Evolutionary conservation across 2,329 filamentous ascomycete species (phyloP).

Genomic region (Zarea fungicola): DNA sequence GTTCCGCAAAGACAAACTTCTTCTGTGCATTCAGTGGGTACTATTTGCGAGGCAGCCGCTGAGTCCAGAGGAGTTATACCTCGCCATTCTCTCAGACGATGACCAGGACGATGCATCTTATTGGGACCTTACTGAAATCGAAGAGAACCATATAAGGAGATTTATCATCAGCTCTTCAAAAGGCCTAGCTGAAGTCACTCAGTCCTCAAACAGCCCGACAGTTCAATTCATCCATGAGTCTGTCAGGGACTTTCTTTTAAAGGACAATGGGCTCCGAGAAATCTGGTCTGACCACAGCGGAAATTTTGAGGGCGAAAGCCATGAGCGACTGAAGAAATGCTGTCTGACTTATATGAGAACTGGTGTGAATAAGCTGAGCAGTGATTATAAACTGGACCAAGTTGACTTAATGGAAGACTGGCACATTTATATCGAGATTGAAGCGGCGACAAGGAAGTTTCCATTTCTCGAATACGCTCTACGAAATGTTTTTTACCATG

Average conservation of each 20-base stretch:
- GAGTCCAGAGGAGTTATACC: slow-evolving; percentile 37
- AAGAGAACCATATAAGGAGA: slow-evolving; percentile 20
- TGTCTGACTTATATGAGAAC: slow-evolving; percentile 9
- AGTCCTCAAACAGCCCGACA: slow-evolving; percentile 3
- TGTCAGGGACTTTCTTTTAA: slow-evolving; percentile 41
- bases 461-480: slow-evolving; percentile 17
- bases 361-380: neutral
- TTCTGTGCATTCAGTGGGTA: slow-evolving; percentile 46
- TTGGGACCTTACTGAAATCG: slow-evolving; percentile 21
- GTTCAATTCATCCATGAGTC: slow-evolving; percentile 48
- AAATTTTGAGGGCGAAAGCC: neutral
- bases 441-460: neutral
- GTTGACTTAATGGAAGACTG: no score
- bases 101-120: neutral
- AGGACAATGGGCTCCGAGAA: slow-evolving; percentile 23
- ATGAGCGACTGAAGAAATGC: slow-evolving; percentile 16
- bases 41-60: slow-evolving; percentile 43
- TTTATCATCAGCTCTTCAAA: slow-evolving; percentile 38
- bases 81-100: slow-evolving; percentile 16
- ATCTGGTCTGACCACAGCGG: slow-evolving; percentile 1
- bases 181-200: slow-evolving; percentile 38
- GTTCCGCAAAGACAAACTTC: slow-evolving; percentile 33
- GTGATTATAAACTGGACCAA: no score
- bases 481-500: slow-evolving; percentile 15
- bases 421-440: neutral